phyloP scores from a whole-genome alignment of 2,329 filamentous ascomycete species.

The Trichoderma aggressivum region DNA sequence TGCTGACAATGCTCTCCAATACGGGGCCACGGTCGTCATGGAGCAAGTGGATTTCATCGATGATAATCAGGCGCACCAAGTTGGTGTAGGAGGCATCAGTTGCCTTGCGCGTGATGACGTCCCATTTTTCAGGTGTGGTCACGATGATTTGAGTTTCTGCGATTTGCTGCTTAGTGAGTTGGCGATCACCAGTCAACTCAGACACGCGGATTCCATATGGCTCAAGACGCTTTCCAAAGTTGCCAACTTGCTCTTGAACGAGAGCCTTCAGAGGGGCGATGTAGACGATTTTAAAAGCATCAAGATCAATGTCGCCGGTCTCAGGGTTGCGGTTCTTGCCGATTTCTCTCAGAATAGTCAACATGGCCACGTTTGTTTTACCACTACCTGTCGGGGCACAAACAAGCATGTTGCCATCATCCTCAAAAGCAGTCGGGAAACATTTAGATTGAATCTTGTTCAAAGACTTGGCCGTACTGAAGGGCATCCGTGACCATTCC shows the following conservation, averaged over 20 bases:
- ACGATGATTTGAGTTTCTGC: constrained; percentile 97
- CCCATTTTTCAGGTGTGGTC: constrained; percentile 98
- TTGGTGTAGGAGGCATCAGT: constrained; percentile 97
- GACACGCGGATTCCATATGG: constrained; percentile 88
- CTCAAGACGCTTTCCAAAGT: constrained; percentile 88
- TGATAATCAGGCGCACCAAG: constrained; percentile 91
- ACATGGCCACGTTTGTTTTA: constrained; percentile 98
- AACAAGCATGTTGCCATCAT: constrained; percentile 96
- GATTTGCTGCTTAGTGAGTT: constrained; percentile 98
- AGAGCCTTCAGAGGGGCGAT: constrained; percentile 94
- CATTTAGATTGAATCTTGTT: constrained; percentile 97
- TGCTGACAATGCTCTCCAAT: constrained; percentile 91
- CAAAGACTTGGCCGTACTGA: constrained; percentile 79
- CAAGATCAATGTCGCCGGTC: constrained; percentile 91
- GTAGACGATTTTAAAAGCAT: constrained; percentile 97
- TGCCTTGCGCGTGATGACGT: constrained; percentile 96
- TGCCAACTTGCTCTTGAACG: constrained; percentile 96
- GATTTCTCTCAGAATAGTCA: constrained; percentile 92
- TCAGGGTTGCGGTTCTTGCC: constrained; percentile 87
- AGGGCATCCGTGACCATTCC: constrained; percentile 85
- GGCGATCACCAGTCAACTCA: constrained; percentile 95
- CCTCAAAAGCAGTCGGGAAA: constrained; percentile 83
- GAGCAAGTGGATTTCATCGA: constrained; percentile 95
- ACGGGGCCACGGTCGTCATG: constrained; percentile 97
- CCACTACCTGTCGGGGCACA: constrained; percentile 96